Conservation (phyloP, 2,329 filamentous ascomycete species). For the Achaetomium macrosporum region DNA sequence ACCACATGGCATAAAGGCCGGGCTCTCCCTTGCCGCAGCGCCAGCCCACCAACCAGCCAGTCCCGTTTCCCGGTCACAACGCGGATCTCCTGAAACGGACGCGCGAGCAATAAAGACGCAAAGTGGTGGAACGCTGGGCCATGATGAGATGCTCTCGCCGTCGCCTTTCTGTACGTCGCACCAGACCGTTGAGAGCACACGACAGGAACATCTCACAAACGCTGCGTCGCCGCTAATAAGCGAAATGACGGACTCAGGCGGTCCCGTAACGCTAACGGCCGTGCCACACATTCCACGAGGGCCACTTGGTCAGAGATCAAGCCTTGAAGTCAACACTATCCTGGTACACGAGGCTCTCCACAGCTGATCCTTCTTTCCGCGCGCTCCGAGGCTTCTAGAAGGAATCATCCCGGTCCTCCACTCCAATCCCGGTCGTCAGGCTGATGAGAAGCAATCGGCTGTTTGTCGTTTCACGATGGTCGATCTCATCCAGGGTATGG, state of each 20-base stretch:
- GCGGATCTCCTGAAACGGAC: constrained; percentile 2
- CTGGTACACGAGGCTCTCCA: no score
- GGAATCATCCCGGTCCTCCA: no score
- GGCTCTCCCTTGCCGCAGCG: constrained; percentile 8
- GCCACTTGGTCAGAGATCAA: no score
- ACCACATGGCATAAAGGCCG: constrained; percentile 13
- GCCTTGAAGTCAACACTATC: no score
- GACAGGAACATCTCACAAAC: background rate
- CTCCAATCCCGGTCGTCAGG: background rate
- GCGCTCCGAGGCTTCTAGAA: background rate
- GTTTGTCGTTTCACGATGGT: background rate
- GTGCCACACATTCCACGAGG: no score
- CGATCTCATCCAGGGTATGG: background rate
- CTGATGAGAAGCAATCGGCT: background rate
- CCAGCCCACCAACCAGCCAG: constrained; percentile 4
- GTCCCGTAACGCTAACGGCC: no score
- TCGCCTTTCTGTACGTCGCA: no score
- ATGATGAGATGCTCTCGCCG: background rate
- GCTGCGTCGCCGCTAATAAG: background rate
- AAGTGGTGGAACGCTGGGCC: constrained; percentile 1
- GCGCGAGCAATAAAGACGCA: background rate
- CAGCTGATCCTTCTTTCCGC: background rate
- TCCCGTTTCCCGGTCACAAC: background rate
- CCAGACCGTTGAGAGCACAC: no score
- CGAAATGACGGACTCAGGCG: background rate